Conservation (phyloP, 177 flowering plant species). For the Vitis hybrid region DNA sequence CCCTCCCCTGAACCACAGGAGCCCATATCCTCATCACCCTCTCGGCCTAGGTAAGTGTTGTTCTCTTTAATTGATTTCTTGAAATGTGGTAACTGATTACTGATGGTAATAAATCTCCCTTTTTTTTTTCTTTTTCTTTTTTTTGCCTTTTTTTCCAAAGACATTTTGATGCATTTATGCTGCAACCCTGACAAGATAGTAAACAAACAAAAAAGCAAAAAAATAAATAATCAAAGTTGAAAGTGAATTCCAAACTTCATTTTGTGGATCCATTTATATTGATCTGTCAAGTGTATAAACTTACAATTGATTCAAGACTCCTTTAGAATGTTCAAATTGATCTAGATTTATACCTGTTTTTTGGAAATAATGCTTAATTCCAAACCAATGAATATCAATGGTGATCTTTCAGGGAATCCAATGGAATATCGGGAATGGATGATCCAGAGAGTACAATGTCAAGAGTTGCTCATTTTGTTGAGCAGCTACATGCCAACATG, state of each 20-base stretch:
- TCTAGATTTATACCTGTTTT: too few species aligned
- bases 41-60: constrained; percentile 33
- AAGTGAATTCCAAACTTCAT: too few species aligned
- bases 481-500: constrained; percentile 74
- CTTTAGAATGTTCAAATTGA: too few species aligned
- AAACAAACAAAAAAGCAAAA: too few species aligned
- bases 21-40: constrained; percentile 25
- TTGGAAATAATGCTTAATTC: background rate
- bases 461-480: constrained; percentile 71
- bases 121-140: too few species aligned
- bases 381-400: constrained; percentile 3
- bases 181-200: too few species aligned
- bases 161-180: too few species aligned
- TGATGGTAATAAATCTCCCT: background rate
- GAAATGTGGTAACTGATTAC: background rate
- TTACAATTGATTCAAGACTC: too few species aligned
- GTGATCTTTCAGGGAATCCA: constrained; percentile 50
- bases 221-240: too few species aligned
- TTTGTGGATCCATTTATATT: too few species aligned
- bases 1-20: constrained; percentile 39
- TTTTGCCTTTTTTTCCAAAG: background rate
- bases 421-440: constrained; percentile 60
- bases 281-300: too few species aligned
- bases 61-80: background rate
- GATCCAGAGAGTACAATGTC: constrained; percentile 68